phyloP scores from a whole-genome alignment of 805 yeast genomes.

The Lipomyces sp. region DNA sequence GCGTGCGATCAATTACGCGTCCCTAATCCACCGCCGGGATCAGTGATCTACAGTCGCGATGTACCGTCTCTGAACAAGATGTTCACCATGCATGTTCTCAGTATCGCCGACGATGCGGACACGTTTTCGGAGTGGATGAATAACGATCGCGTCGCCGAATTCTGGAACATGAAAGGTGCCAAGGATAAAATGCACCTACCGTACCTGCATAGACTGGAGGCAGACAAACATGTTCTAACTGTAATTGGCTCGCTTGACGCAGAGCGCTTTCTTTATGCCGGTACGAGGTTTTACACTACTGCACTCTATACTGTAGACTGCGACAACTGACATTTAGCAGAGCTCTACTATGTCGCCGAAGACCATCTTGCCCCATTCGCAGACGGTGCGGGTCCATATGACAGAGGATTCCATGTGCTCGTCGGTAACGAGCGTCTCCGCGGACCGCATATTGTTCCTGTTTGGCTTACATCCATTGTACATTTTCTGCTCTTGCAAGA shows the following conservation, averaged over 20 bases:
- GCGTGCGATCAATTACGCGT: constrained; percentile 17
- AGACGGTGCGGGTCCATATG: constrained; percentile 29
- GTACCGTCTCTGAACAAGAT: constrained; percentile 32
- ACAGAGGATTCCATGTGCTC: constrained; percentile 41
- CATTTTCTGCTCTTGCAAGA: constrained; percentile 39
- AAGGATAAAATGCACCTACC: constrained; percentile 26
- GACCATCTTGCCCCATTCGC: constrained; percentile 39
- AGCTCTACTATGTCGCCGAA: constrained; percentile 41
- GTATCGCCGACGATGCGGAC: constrained; percentile 22
- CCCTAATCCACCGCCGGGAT: constrained; percentile 1
- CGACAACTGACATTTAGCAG: constrained; percentile 10
- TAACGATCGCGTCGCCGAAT: constrained; percentile 38
- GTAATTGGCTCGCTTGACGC: constrained; percentile 38
- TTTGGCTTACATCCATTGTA: constrained; percentile 39
- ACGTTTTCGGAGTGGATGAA: constrained; percentile 39
- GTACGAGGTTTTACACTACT: constrained; percentile 4
- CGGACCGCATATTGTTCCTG: constrained; percentile 40
- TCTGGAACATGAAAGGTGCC: constrained; percentile 38
- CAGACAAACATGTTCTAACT: constrained; percentile 33
- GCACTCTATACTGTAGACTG: not conserved
- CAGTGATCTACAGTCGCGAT: constrained; percentile 32
- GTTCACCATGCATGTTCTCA: constrained; percentile 26
- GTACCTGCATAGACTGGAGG: constrained; percentile 26
- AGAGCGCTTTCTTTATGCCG: constrained; percentile 36
- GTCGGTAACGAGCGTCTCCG: constrained; percentile 41